Percentiles rank a stretch among this genome's conserved stretches.
phyloP scores from a whole-genome alignment of 2,329 filamentous ascomycete genomes.

The Aspergillus pseudoviridinutans region DNA sequence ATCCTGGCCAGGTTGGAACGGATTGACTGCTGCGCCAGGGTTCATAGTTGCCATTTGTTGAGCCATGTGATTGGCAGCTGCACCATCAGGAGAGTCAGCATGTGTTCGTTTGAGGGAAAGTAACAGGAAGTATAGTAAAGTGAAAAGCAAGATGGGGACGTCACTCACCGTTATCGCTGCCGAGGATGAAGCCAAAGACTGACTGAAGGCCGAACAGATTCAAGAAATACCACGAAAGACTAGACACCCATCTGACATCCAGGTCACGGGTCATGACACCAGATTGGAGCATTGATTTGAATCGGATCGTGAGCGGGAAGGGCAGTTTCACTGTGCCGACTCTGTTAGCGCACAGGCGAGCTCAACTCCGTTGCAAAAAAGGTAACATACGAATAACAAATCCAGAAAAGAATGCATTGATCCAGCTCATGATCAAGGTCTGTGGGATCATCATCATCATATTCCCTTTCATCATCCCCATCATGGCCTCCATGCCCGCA shows the following conservation, averaged over 20 bases:
- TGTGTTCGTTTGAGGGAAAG: neutral
- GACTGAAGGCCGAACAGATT: conserved; percentile 95
- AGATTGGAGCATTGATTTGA: conserved; percentile 98
- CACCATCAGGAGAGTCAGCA: conserved; percentile 3
- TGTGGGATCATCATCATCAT: conserved; percentile 99
- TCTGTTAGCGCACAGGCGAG: conserved; percentile 6
- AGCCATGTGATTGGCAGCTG: conserved; percentile 85
- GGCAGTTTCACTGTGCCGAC: conserved; percentile 74
- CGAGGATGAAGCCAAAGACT: conserved; percentile 94
- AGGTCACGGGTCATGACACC: conserved; percentile 93
- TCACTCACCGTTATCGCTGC: conserved; percentile 84
- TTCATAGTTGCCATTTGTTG: conserved; percentile 78
- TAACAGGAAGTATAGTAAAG: neutral
- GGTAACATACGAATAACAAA: conserved; percentile 82
- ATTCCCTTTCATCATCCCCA: conserved; percentile 99
- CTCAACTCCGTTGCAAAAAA: neutral
- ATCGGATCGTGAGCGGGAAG: conserved; percentile 95
- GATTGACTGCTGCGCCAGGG: conserved; percentile 60
- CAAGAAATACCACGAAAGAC: conserved; percentile 97
- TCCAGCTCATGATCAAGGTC: conserved; percentile 99
- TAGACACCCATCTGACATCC: conserved; percentile 97
- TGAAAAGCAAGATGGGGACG: neutral
- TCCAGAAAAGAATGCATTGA: conserved; percentile 97
- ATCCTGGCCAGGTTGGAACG: conserved; percentile 90
- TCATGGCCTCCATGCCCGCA: conserved; percentile 98